These are phyloP conservation scores for Colletotrichum viniferum DNA, from an alignment of 2,329 filamentous ascomycete genomes.

Conservation along the genomic window DNA sequence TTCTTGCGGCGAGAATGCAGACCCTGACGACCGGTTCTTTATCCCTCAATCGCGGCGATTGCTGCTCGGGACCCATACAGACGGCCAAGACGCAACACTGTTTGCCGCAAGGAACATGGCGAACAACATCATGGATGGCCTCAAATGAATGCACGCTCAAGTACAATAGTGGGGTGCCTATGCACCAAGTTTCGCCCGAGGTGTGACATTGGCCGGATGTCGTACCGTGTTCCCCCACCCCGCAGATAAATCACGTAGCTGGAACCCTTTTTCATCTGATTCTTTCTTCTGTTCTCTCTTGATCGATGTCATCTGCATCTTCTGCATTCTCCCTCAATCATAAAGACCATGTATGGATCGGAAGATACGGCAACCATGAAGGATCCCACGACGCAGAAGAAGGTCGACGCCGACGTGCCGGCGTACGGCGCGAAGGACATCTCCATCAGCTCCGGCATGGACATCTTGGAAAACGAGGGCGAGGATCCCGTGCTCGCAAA, in stretches of 20 bases:
- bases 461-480: constrained; percentile 62
- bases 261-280: constrained; percentile 1
- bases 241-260: neutral
- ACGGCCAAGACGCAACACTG: neutral
- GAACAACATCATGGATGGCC: neutral
- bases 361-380: neutral
- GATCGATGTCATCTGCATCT: neutral
- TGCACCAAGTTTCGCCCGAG: neutral
- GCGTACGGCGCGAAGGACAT: neutral
- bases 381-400: constrained; percentile 1
- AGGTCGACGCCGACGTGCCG: neutral
- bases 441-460: constrained; percentile 34
- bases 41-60: neutral
- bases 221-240: neutral
- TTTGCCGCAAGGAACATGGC: neutral
- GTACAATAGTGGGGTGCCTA: neutral
- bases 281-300: neutral
- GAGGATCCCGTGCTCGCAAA: constrained; percentile 65
- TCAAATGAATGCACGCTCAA: neutral
- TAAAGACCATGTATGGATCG: neutral
- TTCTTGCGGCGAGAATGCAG: neutral
- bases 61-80: neutral
- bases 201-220: neutral
- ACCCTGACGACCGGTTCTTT: neutral
- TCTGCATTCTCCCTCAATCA: neutral